Evolutionary conservation across 768 basidiomycete species (phyloP).

Genomic region (Mycena metata): DNA sequence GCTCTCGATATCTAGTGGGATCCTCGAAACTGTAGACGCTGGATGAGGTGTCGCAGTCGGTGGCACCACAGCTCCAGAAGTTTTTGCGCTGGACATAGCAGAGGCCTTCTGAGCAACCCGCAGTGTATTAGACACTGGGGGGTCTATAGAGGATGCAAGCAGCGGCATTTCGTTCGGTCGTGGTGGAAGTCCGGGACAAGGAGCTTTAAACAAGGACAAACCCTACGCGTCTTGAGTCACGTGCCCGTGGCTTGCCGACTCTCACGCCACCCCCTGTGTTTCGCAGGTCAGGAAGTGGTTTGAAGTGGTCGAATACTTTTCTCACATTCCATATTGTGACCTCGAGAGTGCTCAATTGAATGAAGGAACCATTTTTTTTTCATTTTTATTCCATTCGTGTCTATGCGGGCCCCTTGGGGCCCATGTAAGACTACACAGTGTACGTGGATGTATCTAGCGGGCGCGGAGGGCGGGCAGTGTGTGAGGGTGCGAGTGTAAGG

Average conservation of each 20-base stretch:
- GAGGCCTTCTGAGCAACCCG: neutral
- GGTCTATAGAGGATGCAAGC: neutral
- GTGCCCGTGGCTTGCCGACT: constrained; percentile 6
- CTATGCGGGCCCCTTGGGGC: too few species aligned
- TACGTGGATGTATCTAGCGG: too few species aligned
- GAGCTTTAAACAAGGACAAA: constrained; percentile 12
- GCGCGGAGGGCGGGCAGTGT: too few species aligned
- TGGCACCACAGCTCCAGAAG: neutral
- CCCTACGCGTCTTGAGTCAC: constrained; percentile 8
- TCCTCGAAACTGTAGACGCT: constrained; percentile 50
- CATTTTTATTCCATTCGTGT: too few species aligned
- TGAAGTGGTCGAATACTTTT: too few species aligned
- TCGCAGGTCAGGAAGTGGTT: too few species aligned
- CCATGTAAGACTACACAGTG: too few species aligned
- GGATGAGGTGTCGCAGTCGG: neutral
- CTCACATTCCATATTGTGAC: too few species aligned
- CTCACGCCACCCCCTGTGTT: too few species aligned
- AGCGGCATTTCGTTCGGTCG: constrained; percentile 10
- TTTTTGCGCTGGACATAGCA: neutral
- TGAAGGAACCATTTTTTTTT: too few species aligned
- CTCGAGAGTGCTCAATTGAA: too few species aligned
- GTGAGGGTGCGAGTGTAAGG: too few species aligned
- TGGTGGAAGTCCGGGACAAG: constrained; percentile 10
- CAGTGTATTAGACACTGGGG: neutral
- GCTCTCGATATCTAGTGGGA: constrained; percentile 62